Percentiles rank a stretch among this genome's conserved stretches.
These are phyloP conservation scores for Colletotrichum godetiae DNA, from an alignment of 2,329 filamentous ascomycete species.

Conservation along the genomic window DNA sequence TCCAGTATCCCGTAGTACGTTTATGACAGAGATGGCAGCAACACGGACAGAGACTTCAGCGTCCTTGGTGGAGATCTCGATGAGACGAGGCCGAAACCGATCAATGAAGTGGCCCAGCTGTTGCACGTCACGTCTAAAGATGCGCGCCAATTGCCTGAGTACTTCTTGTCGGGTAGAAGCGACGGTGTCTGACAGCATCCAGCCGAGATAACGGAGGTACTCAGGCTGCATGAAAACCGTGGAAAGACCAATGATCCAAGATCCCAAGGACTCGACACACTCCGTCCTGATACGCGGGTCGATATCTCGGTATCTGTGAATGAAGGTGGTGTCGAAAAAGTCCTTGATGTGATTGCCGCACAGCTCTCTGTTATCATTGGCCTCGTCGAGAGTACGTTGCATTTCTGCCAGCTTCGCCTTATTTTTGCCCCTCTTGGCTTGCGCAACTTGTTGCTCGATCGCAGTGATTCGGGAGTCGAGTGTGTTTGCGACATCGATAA, in stretches of 20 bases:
- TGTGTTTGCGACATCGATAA: conserved; percentile 79
- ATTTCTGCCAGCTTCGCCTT: conserved; percentile 81
- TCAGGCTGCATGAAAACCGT: conserved; percentile 90
- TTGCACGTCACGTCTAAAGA: conserved; percentile 85
- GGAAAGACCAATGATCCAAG: conserved; percentile 88
- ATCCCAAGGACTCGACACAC: conserved; percentile 86
- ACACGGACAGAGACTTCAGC: conserved; percentile 84
- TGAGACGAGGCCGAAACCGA: conserved; percentile 84
- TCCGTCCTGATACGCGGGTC: conserved; percentile 90
- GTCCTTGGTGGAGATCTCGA: conserved; percentile 93
- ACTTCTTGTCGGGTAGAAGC: conserved; percentile 84
- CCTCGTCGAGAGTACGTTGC: conserved; percentile 77
- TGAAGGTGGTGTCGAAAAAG: conserved; percentile 92
- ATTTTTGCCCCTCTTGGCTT: conserved; percentile 79
- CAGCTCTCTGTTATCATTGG: conserved; percentile 74
- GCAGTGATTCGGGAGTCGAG: conserved; percentile 80
- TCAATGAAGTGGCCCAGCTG: conserved; percentile 94
- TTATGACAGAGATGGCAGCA: conserved; percentile 82
- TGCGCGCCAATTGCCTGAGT: conserved; percentile 80
- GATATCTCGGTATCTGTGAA: conserved; percentile 94
- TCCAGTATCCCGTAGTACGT: conserved; percentile 83
- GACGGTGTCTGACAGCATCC: conserved; percentile 89
- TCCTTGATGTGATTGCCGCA: conserved; percentile 82
- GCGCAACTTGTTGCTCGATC: conserved; percentile 81
- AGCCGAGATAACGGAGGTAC: conserved; percentile 93